Base-by-base conservation (phyloP, 805 yeast genomes). In the Hanseniaspora mollemarum region DNA sequence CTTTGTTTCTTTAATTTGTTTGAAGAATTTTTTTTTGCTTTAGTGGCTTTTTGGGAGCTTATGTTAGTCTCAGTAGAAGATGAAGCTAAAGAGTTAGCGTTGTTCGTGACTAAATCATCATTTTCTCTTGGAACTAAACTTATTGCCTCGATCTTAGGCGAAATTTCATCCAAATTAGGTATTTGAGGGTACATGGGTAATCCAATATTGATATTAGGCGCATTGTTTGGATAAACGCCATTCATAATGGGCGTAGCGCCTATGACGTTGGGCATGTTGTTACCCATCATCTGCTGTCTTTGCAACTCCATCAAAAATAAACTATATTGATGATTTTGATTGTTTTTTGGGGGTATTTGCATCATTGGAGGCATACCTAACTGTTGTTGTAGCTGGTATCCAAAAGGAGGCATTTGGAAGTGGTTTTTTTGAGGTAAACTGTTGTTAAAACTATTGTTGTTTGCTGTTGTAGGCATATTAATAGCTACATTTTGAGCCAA, bases 331-430 rank as follows among this genome's bases (percentile, higher is more conserved):
- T 38, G 42, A 13, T 35, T 39, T 15, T 43, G 24, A 16, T 24
- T 33, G 33, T 15, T 25, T 24, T 16, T 43, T 45, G 49, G 41
- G 5, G 36, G 39, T 28, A 26, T 24, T 25, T 33, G 29, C 22
- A 35, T 26, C 12, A 37, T 26, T 18, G 29, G 29, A 18, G 42
- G 36, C 50, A 46, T 19, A 15, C 43, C 50, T 2, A 38, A 24
- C 16, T 46, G 43, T 13, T 46, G 43, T 18, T 38, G 43, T 24
- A 38, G 4, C 18, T 32, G 32, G 18, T 37, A 18, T 28, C 18
- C 21, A 22, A 32, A 19, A 21, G 50, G 25, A 26, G 25, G 39
- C 5, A 22, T 4, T 31, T 32, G 19, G 28, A 12, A 29, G 18
- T 18, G 18, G 32, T 26, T 6, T 10, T 28, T 29, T 7, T 41